phyloP scores from a whole-genome alignment of 805 yeast species.

The Saturnispora silvae region DNA sequence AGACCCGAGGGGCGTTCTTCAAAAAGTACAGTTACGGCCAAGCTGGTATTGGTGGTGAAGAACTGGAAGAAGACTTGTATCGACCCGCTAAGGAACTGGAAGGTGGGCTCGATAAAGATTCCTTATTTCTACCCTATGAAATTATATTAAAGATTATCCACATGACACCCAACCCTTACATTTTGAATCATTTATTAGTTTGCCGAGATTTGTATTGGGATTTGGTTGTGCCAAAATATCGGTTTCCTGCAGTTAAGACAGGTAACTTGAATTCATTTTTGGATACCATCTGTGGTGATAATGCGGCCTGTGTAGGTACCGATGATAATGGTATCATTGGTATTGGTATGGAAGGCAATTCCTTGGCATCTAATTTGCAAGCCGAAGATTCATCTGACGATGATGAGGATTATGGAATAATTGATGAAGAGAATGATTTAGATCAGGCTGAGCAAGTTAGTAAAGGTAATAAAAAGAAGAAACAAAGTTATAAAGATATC shows the following conservation, averaged over 20 bases:
- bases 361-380: background rate
- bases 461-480: background rate
- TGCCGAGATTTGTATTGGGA: conserved; percentile 49
- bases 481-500: conserved; percentile 6
- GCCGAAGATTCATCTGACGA: background rate
- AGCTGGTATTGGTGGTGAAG: conserved; percentile 12
- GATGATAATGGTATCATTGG: conserved; percentile 8
- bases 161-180: conserved; percentile 24
- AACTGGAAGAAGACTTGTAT: conserved; percentile 6
- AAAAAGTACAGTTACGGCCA: conserved; percentile 54
- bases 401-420: background rate
- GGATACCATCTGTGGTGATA: conserved; percentile 27
- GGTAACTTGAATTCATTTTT: conserved; percentile 66
- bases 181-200: conserved; percentile 46
- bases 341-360: conserved; percentile 7
- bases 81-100: too few relatives aligned
- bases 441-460: background rate
- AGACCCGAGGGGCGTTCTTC: conserved; percentile 63
- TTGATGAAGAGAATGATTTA: background rate
- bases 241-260: conserved; percentile 50
- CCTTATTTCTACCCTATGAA: conserved; percentile 37
- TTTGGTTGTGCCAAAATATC: conserved; percentile 57
- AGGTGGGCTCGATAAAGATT: background rate
- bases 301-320: conserved; percentile 10
- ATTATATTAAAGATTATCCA: conserved; percentile 32